Conservation (phyloP, 1,284 basidiomycete species). For the Mycosarcoma mackinlayi region DNA sequence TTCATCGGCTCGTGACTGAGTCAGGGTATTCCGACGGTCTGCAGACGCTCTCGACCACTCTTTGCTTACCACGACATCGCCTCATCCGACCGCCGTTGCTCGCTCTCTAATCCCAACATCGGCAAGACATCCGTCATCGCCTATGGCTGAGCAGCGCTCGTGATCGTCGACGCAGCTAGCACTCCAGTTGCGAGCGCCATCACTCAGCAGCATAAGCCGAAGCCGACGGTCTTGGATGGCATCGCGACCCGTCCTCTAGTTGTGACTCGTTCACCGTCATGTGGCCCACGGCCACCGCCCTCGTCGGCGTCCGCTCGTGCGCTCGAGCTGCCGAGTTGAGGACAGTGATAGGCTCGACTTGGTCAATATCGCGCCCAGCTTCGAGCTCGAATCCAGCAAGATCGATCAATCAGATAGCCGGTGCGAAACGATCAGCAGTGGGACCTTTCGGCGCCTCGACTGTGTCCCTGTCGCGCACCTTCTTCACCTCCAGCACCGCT, state of each 20-base stretch:
- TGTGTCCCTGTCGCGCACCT: neutral
- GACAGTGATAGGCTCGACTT: conserved; percentile 4
- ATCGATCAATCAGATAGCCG: neutral
- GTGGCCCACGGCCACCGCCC: conserved; percentile 34
- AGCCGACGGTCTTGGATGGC: conserved; percentile 6
- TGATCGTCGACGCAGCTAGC: neutral
- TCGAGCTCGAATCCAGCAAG: conserved; percentile 1
- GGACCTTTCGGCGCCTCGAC: neutral
- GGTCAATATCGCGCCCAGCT: conserved; percentile 18
- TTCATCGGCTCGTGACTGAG: neutral
- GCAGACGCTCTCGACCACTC: no score
- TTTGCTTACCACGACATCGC: neutral
- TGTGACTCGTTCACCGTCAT: conserved; percentile 11
- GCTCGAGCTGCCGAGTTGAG: conserved; percentile 16
- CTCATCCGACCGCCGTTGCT: neutral
- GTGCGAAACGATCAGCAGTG: neutral
- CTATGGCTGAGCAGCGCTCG: conserved; percentile 7
- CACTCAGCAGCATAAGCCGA: neutral
- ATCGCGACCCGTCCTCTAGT: neutral
- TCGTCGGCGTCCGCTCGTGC: conserved; percentile 34
- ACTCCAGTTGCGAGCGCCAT: neutral
- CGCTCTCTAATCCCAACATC: neutral
- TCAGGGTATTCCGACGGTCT: no score
- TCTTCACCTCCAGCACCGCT: conserved; percentile 3
- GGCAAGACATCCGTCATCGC: neutral